Evolutionary conservation across 352 stramenopile species (phyloP).

Genomic region (Phytophthora citricola): DNA sequence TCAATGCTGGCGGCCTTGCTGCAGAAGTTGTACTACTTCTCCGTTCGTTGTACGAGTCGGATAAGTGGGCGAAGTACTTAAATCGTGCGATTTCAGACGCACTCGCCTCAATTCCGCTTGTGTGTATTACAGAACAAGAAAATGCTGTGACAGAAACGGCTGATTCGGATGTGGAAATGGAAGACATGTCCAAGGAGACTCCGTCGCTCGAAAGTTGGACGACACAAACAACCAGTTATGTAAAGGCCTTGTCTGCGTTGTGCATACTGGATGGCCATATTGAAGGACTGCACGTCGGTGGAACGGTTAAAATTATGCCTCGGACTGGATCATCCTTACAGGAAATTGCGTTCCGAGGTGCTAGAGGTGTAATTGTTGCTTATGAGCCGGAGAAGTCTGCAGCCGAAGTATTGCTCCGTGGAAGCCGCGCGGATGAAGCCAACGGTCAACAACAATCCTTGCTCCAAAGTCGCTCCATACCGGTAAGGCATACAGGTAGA

Average conservation of each 20-base stretch:
- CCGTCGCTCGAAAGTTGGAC: slow-evolving; percentile 66
- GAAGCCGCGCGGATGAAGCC: slow-evolving; percentile 47
- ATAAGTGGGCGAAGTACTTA: slow-evolving; percentile 75
- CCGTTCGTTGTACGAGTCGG: slow-evolving; percentile 79
- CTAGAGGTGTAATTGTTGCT: slow-evolving; percentile 74
- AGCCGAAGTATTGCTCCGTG: slow-evolving; percentile 78
- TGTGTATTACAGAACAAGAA: slow-evolving; percentile 49
- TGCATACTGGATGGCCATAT: slow-evolving; percentile 88
- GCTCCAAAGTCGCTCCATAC: slow-evolving; percentile 39
- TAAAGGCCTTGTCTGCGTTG: slow-evolving; percentile 76
- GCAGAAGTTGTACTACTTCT: slow-evolving; percentile 85
- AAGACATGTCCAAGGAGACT: slow-evolving; percentile 72
- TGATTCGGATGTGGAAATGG: slow-evolving; percentile 87
- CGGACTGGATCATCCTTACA: slow-evolving; percentile 71
- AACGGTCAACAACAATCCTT: slow-evolving; percentile 41
- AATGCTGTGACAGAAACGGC: slow-evolving; percentile 17
- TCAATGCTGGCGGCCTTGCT: slow-evolving; percentile 53
- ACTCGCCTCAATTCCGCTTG: slow-evolving; percentile 54
- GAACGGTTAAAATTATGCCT: slow-evolving; percentile 86
- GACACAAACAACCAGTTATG: slow-evolving; percentile 53
- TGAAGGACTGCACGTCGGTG: slow-evolving; percentile 80
- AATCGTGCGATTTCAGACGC: slow-evolving; percentile 68
- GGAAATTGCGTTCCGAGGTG: slow-evolving; percentile 78
- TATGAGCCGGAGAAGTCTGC: slow-evolving; percentile 86
- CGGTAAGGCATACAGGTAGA: slow-evolving; percentile 41